Conservation (phyloP, 176 grass and related monocot genomes). For the Bothriochloa decipiens region DNA sequence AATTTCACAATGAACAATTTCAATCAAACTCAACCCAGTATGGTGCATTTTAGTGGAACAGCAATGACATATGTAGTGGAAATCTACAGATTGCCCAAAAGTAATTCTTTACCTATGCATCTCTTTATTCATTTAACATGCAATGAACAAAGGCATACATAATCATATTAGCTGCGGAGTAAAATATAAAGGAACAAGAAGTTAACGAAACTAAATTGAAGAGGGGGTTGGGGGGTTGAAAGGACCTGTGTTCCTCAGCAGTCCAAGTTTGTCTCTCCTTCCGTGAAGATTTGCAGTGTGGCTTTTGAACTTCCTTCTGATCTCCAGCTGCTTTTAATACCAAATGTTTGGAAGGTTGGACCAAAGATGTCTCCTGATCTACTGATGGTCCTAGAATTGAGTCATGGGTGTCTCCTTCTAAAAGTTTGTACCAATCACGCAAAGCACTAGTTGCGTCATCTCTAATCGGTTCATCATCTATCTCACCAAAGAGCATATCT, state of each 20-base stretch:
- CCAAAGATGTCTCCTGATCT: neutral
- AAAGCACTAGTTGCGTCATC: neutral
- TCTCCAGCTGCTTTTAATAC: neutral
- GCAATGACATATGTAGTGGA: neutral
- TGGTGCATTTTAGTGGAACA: neutral
- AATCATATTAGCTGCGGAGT: neutral
- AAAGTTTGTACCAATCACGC: neutral
- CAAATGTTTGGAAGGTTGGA: constrained; percentile 6
- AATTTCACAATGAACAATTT: neutral
- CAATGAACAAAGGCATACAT: neutral
- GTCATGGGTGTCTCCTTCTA: neutral
- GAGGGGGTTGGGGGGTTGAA: neutral
- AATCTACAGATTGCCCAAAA: neutral
- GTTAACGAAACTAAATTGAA: neutral
- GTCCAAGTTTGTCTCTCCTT: constrained; percentile 46
- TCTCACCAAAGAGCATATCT: constrained; percentile 23
- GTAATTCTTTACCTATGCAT: neutral
- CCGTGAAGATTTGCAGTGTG: neutral
- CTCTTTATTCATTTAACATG: neutral
- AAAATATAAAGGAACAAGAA: constrained; percentile 3
- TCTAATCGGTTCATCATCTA: neutral
- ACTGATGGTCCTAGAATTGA: neutral
- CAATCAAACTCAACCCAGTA: neutral
- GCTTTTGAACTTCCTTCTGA: neutral
- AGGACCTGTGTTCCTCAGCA: constrained; percentile 51